Conservation (phyloP, 2,329 filamentous ascomycete species). For the Cercospora sojina region DNA sequence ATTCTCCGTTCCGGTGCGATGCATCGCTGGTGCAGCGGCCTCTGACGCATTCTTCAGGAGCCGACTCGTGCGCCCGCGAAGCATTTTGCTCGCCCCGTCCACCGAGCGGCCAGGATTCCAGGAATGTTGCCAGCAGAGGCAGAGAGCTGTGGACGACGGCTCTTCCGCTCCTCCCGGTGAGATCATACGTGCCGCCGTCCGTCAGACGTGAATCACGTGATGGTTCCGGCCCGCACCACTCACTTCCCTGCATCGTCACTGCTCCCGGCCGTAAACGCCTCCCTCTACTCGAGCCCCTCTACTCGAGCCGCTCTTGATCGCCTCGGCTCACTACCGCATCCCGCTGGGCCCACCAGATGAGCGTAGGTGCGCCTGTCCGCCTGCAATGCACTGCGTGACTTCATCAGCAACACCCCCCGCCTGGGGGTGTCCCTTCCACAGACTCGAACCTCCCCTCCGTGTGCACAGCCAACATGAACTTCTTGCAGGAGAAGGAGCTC, state of each 20-base stretch:
- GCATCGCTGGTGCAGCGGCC: neutral
- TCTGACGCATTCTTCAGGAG: slow-evolving; percentile 11
- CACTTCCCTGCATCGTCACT: neutral
- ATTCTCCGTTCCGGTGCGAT: neutral
- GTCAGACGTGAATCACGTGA: neutral
- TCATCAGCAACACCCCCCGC: neutral
- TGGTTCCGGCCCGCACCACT: neutral
- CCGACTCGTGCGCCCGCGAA: neutral
- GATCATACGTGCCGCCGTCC: neutral
- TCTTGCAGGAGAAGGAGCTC: slow-evolving; percentile 27
- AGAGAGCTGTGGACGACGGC: neutral
- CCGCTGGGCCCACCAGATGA: neutral
- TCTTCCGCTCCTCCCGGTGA: neutral
- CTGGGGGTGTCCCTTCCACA: neutral
- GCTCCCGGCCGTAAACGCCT: neutral
- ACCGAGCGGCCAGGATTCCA: neutral
- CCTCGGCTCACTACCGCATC: neutral
- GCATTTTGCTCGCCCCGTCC: neutral
- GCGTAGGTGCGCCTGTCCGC: neutral
- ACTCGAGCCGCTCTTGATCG: no score
- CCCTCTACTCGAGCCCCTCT: no score
- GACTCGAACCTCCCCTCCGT: neutral
- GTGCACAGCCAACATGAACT: slow-evolving; percentile 20
- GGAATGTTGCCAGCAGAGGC: neutral
- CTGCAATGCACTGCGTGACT: neutral